Percentiles rank a stretch among this genome's conserved stretches.
These are phyloP conservation scores for Thelephora terrestris DNA, from an alignment of 1,284 basidiomycete species.

Conservation along the genomic window DNA sequence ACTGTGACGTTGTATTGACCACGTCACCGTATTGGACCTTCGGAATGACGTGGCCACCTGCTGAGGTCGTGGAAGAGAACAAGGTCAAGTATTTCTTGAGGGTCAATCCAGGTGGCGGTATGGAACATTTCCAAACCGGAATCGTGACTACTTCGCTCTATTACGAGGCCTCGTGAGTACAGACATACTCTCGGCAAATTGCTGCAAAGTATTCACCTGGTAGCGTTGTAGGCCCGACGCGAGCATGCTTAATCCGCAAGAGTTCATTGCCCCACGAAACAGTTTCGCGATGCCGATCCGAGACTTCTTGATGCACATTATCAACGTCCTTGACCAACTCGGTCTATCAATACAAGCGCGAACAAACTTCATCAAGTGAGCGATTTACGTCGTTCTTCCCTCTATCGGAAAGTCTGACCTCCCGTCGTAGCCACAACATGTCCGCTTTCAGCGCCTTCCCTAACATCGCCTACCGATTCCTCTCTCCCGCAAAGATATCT, in stretches of 20 bases:
- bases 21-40: conserved; percentile 64
- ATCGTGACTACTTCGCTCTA: conserved; percentile 67
- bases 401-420: conserved; percentile 3
- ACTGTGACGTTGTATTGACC: conserved; percentile 63
- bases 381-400: conserved; percentile 5
- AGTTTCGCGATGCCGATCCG: conserved; percentile 70
- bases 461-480: conserved; percentile 79
- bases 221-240: conserved; percentile 50
- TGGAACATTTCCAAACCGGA: conserved; percentile 73
- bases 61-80: conserved; percentile 48
- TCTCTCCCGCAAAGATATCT: conserved; percentile 63
- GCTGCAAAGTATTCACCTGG: conserved; percentile 10
- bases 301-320: conserved; percentile 69
- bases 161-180: conserved; percentile 63
- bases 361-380: conserved; percentile 68
- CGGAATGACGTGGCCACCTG: conserved; percentile 62
- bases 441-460: conserved; percentile 60
- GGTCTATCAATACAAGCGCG: conserved; percentile 71
- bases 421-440: conserved; percentile 52
- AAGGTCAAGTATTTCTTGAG: conserved; percentile 73
- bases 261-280: conserved; percentile 67
- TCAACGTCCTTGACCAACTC: conserved; percentile 66
- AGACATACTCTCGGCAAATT: conserved; percentile 1
- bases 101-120: conserved; percentile 67
- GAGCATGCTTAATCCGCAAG: conserved; percentile 57